Base-by-base conservation (phyloP, 176 grass and related monocot species). In the Musa itinerans region DNA sequence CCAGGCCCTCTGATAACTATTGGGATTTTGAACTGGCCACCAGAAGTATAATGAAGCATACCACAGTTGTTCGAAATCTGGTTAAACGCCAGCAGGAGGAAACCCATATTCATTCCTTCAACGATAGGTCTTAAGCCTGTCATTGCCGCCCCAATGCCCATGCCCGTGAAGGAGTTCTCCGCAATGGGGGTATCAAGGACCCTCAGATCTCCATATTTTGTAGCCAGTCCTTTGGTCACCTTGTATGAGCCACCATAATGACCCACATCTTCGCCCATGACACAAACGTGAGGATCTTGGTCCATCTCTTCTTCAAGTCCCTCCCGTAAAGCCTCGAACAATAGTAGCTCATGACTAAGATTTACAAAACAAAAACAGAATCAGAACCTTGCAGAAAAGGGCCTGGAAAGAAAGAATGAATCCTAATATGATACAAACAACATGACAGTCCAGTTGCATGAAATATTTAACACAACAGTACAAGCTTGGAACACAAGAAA, bases 81-180 rank as follows among this genome's bases (percentile, higher is more conserved):
- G 81, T 97, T 97, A 75, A 83, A 97, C 22, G 93, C 90, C 58
- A 93, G 87, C 50, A 97, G 88, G 27, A 97, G 89, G 84, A 97
- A 97, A 9, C 93, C 93, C 93, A 93, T 90, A 83, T 93, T 93
- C 93, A 93, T 97, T 65, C 93, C 93, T 81, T 97, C 93, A 77
- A 93, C 74, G 76, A 97, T 72, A 14, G 90, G 90, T 56, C 86
- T 85, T 75, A 93, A 69, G 12, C 93, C 93, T 27, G 81, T 93
- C 93, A 93, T 90, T 48, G 86, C 93, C 53, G 93, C 85, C 62
- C 90, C 93, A 68, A 97, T 83, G 71, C 93, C 93, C 93, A 97
- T 90, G 69, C 93, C 93, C 1, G 88, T 85, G 78, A 97, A 97
- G 68, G 93, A 92, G 77, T 93, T 92, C 84, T 92, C 90, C 22